These are phyloP conservation scores for Coprinopsis marcescibilis DNA, from an alignment of 768 basidiomycete species.

Conservation along the genomic window DNA sequence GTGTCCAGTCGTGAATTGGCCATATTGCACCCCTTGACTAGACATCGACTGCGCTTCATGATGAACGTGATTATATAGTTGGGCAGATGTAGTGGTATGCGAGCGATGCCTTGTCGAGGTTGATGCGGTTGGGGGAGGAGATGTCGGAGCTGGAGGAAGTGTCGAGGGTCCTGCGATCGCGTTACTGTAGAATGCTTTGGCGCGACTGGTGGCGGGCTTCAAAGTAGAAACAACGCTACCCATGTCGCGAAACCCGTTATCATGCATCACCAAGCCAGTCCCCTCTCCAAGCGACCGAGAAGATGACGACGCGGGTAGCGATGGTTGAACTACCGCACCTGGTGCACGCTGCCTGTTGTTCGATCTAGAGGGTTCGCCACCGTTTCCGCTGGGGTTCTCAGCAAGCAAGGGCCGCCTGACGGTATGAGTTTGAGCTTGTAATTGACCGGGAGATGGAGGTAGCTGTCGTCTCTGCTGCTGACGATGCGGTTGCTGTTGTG, in stretches of 20 bases:
- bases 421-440: too few relatives aligned
- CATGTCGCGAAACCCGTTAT: not conserved
- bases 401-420: too few relatives aligned
- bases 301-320: not conserved
- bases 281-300: not conserved
- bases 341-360: too few relatives aligned
- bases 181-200: constrained; percentile 1
- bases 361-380: too few relatives aligned
- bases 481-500: not conserved
- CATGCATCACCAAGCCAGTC: not conserved
- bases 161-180: not conserved
- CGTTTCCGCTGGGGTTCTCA: too few relatives aligned
- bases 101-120: not conserved
- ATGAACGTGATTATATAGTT: not conserved
- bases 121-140: not conserved
- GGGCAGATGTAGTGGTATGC: not conserved
- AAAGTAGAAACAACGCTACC: not conserved
- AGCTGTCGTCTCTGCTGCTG: too few relatives aligned
- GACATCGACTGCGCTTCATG: too few relatives aligned
- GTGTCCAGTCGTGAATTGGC: too few relatives aligned
- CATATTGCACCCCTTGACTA: too few relatives aligned
- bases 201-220: not conserved
- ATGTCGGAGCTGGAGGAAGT: not conserved
- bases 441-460: too few relatives aligned
- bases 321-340: too few relatives aligned